Evolutionary conservation across 2,329 filamentous ascomycete species (phyloP), one percentile per base, ranked within the genome.

Genomic region (Aspergillus luchuensis): DNA sequence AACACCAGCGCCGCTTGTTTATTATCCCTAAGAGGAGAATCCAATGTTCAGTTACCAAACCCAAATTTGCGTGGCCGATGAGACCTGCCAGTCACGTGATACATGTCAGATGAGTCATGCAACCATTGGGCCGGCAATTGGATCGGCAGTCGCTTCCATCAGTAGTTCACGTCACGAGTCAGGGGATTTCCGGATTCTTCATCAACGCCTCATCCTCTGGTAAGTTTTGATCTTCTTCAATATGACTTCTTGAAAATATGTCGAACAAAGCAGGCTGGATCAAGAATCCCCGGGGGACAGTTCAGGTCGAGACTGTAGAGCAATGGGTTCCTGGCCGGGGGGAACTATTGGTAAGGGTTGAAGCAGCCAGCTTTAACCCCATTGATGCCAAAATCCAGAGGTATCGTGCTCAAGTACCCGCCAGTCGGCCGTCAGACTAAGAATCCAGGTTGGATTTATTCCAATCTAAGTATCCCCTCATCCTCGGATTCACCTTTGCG

Each of bases 371-470:
- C 3, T 67, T 68, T 57, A 64, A 58, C 36, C 63, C 66, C 1
- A 61, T 68, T 49, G 64, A 68, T 8, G 41, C 61, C 2, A 68
- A 68, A 38, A 61, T 63, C 11, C 66, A 67, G 49, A 63, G 54
- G 64, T 66, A 54, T 51, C 59, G 17, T 21, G 5, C 10, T 0
- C 15, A 19, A 43, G 4, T 43, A n/a, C 6, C 13, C 6, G 3
- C n/a, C 8, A 43, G 8, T 3, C 8, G n/a, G 8, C 39, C 3
- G 7, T 17, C n/a, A 4, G 8, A 43, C 39, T 36, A 4, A 45
- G 23, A n/a, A 19, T 21, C 15, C 25, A 36, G 49, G 15, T 33
- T 39, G 17, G 28, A 33, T 13, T 13, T n/a, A 33, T 52, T 36
- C 49, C 10, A 19, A 10, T 23, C 19, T 25, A 1, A 36, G 1